Evolutionary conservation across 306 rosid species (phyloP), one percentile per base, ranked within the genome.

Genomic region (Rosa lucieae): DNA sequence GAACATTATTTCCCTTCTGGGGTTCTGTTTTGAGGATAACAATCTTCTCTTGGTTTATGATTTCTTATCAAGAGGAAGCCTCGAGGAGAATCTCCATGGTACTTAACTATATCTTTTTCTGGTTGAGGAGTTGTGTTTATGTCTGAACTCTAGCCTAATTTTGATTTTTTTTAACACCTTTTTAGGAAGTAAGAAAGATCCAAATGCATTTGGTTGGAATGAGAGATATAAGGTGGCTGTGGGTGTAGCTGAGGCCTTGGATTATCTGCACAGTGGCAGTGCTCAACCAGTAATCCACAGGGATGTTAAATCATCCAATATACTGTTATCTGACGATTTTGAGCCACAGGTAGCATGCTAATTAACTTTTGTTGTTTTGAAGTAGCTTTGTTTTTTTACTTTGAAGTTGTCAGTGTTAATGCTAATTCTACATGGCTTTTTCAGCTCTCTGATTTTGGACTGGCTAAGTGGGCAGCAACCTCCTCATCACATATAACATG

Each of bases 381-480:
- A 52, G 39, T 70, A 43, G 5, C 37, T 66, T 66, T 40, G 67
- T 65, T 40, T 26, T 56, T 43, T 35, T 32, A 32, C 47, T 69
- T 80, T 77, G 47, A 42, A 58, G 79, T 61, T 40, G 59, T 80
- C 12, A 61, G 75, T 77, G 43, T 73, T 79, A 29, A 79, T 74
- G 29, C 55, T 75, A 42, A 49, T 72, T 78, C 17, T 77, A 62
- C 77, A 80, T 76, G 52, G 70, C 75, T 52, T 85, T 53, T 82
- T 76, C 89, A 96, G 99, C 94, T 96, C 35, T 96, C 96, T 83
- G 99, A 96, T 88, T 96, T 96, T 80, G 99, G 99, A 81, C 92
- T 96, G 26, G 97, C 99, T 71, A 93, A 80, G 86, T 92, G 92
- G 94, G 94, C 97, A 63, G 85, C 96, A 67, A 81, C 92, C 71